Base-by-base conservation (phyloP, 345 rosid genomes). In the Durio zibethinus region DNA sequence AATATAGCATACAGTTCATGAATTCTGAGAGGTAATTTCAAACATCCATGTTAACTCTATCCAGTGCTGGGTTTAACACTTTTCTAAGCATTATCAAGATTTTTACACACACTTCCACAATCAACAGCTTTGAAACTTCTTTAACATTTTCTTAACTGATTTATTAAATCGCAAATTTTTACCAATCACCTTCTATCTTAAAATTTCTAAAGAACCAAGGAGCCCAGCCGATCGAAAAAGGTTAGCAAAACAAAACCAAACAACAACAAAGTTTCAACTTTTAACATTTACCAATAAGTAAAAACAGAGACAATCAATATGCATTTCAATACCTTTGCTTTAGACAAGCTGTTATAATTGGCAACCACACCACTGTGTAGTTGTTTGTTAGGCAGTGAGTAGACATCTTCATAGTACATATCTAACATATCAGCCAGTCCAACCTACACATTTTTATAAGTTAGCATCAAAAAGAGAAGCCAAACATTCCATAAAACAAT, bases 381-480 rank as follows among this genome's bases (percentile, higher is more conserved):
- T 83, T 87, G 86, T 83, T 95, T 93, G 60, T 57, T 64, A 29
- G 97, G 97, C 67, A 93, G 83, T n/a, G 99, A 80, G 83, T 88
- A 93, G 25, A 82, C 68, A 78, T 95, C 99, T 84, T 93, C 98
- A 82, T 85, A 95, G 82, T 83, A 92, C 78, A 92, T 86, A 83
- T 95, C 98, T 81, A 95, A 80, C 56, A 88, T 76, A 78, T 92
- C 91, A 53, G 96, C 97, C 87, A 95, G 78, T 76, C 90, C 92
- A 73, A 85, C 97, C 99, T 95, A 81, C 60, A 88, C 74, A 80
- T 52, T 73, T 63, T 75, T 72, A 47, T 33, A 75, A 67, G 60
- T 54, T 8, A 75, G 47, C 75, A 56, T 84, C 70, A 87, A 48
- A 77, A 76, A 61, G 72, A 74, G 62, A 81, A 45, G 29, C 23